Percentiles rank a stretch among this genome's conserved stretches.
phyloP scores from a whole-genome alignment of 352 stramenopile genomes.

The Aphanomyces cochlioides region DNA sequence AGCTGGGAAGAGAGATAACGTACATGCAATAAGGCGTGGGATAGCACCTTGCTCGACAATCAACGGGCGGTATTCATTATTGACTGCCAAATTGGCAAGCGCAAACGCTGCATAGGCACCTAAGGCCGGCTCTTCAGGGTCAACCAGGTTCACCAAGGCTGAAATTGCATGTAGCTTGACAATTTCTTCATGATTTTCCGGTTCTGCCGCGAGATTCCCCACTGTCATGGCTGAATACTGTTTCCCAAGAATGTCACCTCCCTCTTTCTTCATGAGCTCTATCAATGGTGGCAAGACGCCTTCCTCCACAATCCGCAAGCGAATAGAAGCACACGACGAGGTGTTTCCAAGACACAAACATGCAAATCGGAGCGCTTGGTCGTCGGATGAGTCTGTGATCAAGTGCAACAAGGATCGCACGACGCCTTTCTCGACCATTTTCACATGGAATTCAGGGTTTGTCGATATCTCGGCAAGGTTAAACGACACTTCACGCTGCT shows the following conservation, averaged over 20 bases:
- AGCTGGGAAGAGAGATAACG: not conserved
- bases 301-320: conserved; percentile 92
- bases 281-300: conserved; percentile 85
- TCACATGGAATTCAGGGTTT: conserved; percentile 88
- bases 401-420: conserved; percentile 90
- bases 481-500: conserved; percentile 95
- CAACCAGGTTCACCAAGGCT: conserved; percentile 89
- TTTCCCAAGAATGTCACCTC: conserved; percentile 87
- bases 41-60: conserved; percentile 93
- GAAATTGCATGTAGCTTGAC: conserved; percentile 87
- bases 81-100: conserved; percentile 92
- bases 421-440: conserved; percentile 93
- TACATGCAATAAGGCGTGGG: conserved; percentile 86
- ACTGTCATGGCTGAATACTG: conserved; percentile 95
- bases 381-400: conserved; percentile 87
- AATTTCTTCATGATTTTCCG: conserved; percentile 93
- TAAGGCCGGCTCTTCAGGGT: conserved; percentile 81
- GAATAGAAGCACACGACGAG: conserved; percentile 78
- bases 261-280: conserved; percentile 84
- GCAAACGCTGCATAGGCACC: conserved; percentile 92
- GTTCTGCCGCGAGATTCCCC: conserved; percentile 93
- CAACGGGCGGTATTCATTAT: conserved; percentile 87
- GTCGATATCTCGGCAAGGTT: conserved; percentile 95
- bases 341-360: conserved; percentile 95
- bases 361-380: conserved; percentile 91